Evolutionary conservation across 306 rosid species (phyloP).

Genomic region (Cajanus cajan): DNA sequence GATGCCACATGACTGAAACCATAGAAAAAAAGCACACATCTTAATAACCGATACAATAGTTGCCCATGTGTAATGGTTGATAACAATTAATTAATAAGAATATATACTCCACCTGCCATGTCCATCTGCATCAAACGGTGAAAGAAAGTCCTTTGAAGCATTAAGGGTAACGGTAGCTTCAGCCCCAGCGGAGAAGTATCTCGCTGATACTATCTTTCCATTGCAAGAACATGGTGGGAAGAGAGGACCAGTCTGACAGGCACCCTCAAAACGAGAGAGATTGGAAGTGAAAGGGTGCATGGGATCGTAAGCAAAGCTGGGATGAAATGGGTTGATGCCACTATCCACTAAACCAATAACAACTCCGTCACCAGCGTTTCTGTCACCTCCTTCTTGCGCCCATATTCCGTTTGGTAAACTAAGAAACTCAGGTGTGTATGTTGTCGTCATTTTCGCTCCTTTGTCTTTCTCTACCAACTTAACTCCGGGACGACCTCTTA

Average conservation of each 20-base stretch:
- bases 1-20: constrained; percentile 81
- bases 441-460: constrained; percentile 38
- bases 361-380: constrained; percentile 64
- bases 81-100: background rate
- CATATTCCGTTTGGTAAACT: constrained; percentile 40
- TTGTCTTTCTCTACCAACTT: constrained; percentile 41
- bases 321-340: constrained; percentile 75
- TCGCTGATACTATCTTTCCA: constrained; percentile 70
- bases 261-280: constrained; percentile 46
- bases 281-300: constrained; percentile 42
- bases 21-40: background rate
- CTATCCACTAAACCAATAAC: constrained; percentile 81
- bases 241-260: constrained; percentile 61
- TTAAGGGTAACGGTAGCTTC: constrained; percentile 54
- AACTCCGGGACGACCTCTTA: constrained; percentile 37
- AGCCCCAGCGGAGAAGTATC: constrained; percentile 83
- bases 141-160: constrained; percentile 72
- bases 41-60: background rate
- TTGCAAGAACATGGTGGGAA: constrained; percentile 63
- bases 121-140: constrained; percentile 83
- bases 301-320: constrained; percentile 63
- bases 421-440: constrained; percentile 43
- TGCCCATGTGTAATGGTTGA: background rate
- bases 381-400: constrained; percentile 47
- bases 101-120: constrained; percentile 87